Evolutionary conservation across 2,329 filamentous ascomycete species (phyloP), one percentile per base, ranked within the genome.

Genomic region (Talaromyces sp.): DNA sequence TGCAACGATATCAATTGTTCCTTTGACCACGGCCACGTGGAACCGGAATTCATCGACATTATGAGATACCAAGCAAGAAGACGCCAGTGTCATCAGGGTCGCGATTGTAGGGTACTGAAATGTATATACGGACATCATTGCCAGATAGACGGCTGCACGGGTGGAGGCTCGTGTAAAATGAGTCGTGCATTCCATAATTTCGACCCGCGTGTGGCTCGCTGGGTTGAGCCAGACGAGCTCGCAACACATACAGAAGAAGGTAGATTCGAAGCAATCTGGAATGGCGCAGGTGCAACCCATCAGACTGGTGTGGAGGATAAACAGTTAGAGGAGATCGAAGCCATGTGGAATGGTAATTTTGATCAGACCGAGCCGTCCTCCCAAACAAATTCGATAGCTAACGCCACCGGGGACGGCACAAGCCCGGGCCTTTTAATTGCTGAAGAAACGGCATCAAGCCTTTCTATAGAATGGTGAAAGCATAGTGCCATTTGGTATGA

Each of bases 101-200:
- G 75, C 1, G 67, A 58, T 0, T 84, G 82, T 64, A 77, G 82
- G 9, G 69, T 70, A 3, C 64, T 70, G 0, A 73, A 77, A 33
- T 84, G 83, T 67, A 72, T 75, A 39, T 71, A 77, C 44, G 82
- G 82, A 0, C 83, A 84, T 64, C 59, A 71, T 33, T 76, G 74
- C 61, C 73, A 76, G 50, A 74, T 71, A 48, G 69, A 70, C 9
- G 68, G 69, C 31, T 76, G 74, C 21, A 39, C 5, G 1, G 55
- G 61, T 16, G 44, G 42, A 25, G 37, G 39, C n/a, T 55, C 31
- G 1, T 63, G 56, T 42, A 59, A 52, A 54, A 44, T 48, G 23
- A 28, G 28, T 18, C 46, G 18, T 14, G 14, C 33, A 11, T 58
- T 63, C 7, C 61, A 63, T 18, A 25, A 25, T 18, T 21, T 52